Conservation (phyloP, 371 early-diverging fungal genomes). For the Massospora cicadina region DNA sequence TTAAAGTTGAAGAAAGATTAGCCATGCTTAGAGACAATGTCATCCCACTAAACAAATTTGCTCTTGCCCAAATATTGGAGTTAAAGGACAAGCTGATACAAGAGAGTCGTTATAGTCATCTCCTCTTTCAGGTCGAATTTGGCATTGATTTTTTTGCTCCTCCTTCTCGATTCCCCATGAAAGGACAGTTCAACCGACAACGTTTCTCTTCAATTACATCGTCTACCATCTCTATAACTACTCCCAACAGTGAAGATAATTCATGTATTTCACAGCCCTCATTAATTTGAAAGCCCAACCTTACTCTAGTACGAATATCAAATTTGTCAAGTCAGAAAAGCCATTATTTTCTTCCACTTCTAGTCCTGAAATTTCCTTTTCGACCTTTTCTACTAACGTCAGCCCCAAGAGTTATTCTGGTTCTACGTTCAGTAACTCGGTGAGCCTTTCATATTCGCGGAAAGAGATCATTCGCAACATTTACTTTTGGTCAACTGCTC, state of each 20-base stretch:
- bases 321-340: background rate
- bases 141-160: background rate
- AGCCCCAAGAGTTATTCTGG: background rate
- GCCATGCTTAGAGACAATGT: background rate
- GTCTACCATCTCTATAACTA: background rate
- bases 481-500: background rate
- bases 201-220: background rate
- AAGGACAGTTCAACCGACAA: background rate
- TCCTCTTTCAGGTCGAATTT: background rate
- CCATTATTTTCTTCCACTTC: background rate
- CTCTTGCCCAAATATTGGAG: background rate
- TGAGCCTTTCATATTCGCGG: background rate
- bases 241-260: background rate
- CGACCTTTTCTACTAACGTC: background rate
- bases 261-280: background rate
- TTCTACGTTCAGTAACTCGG: background rate
- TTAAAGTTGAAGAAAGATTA: background rate
- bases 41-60: conserved; percentile 6
- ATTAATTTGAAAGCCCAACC: background rate
- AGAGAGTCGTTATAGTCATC: background rate
- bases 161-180: background rate
- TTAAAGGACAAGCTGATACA: background rate
- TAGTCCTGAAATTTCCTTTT: background rate
- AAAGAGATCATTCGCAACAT: background rate
- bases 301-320: background rate